phyloP scores from a whole-genome alignment of 768 basidiomycete genomes.

The Mycena albidolilacea region DNA sequence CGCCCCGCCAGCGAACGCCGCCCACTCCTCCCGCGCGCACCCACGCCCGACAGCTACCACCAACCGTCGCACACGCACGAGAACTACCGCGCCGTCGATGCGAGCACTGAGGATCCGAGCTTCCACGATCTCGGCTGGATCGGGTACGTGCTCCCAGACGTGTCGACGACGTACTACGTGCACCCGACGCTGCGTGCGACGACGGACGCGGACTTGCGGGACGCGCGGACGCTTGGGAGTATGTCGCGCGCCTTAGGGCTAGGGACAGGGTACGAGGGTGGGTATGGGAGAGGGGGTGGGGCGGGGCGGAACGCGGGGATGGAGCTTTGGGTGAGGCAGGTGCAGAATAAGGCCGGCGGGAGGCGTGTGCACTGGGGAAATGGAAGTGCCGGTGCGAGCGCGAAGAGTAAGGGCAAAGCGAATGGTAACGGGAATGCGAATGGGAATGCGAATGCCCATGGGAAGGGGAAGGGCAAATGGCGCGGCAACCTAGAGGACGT shows the following conservation, averaged over 20 bases:
- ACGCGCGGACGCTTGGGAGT: slow-evolving; percentile 61
- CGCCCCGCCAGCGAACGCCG: slow-evolving; percentile 27
- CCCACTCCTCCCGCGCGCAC: slow-evolving; percentile 30
- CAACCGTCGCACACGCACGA: slow-evolving; percentile 6
- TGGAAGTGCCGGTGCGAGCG: slow-evolving; percentile 41
- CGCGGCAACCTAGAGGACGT: slow-evolving; percentile 44
- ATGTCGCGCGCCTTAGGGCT: slow-evolving; percentile 61
- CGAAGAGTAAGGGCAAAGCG: slow-evolving; percentile 51
- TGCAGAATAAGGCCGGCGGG: slow-evolving; percentile 43
- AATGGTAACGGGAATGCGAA: slow-evolving; percentile 37
- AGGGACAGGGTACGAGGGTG: slow-evolving; percentile 50
- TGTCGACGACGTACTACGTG: slow-evolving; percentile 74
- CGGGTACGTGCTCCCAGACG: slow-evolving; percentile 83
- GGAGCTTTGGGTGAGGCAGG: slow-evolving; percentile 77
- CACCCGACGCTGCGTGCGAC: slow-evolving; percentile 73
- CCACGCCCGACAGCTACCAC: slow-evolving; percentile 21
- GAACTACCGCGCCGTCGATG: not conserved
- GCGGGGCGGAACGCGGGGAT: slow-evolving; percentile 53
- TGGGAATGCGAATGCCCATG: slow-evolving; percentile 41
- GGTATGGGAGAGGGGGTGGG: slow-evolving; percentile 43
- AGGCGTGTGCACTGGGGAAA: slow-evolving; percentile 37
- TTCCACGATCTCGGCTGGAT: slow-evolving; percentile 79
- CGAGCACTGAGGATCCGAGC: not conserved
- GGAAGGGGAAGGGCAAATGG: slow-evolving; percentile 33
- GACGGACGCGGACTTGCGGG: slow-evolving; percentile 81